Conservation (phyloP, 2,329 filamentous ascomycete species). For the Botryosphaeria dothidea region DNA sequence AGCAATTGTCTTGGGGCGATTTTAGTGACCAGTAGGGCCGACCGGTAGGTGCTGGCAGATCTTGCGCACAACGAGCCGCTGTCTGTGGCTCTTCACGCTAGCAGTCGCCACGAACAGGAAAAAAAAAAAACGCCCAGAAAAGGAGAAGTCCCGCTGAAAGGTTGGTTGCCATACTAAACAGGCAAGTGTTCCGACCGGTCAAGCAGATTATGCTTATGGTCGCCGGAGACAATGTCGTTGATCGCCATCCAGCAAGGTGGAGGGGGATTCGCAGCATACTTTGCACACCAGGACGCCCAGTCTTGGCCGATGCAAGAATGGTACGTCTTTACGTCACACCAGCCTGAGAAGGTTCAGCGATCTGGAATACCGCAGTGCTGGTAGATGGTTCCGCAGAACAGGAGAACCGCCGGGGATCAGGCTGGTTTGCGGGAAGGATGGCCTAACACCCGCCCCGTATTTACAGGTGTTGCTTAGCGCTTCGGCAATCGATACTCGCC, state of each 20-base stretch:
- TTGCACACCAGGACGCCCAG: not conserved
- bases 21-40: not conserved
- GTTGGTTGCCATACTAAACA: not conserved
- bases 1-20: too few species aligned
- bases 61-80: too few species aligned
- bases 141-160: not conserved
- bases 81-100: too few species aligned
- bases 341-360: not conserved
- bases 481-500: not conserved
- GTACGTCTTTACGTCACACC: conserved; percentile 1
- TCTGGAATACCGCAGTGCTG: not conserved
- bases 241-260: not conserved
- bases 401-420: not conserved
- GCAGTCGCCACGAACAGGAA: too few species aligned
- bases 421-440: not conserved
- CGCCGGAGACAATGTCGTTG: not conserved
- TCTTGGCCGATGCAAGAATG: not conserved
- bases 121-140: too few species aligned
- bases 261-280: not conserved
- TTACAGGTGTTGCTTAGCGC: not conserved
- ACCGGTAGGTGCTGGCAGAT: too few species aligned
- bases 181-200: not conserved
- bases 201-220: not conserved
- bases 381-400: not conserved
- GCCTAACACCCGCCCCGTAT: not conserved